A percentile compares a stretch with the other conserved stretches of the same genome.
Evolutionary conservation across 2,329 filamentous ascomycete species (phyloP).

Genomic region (Thermomyces lanuginosus): DNA sequence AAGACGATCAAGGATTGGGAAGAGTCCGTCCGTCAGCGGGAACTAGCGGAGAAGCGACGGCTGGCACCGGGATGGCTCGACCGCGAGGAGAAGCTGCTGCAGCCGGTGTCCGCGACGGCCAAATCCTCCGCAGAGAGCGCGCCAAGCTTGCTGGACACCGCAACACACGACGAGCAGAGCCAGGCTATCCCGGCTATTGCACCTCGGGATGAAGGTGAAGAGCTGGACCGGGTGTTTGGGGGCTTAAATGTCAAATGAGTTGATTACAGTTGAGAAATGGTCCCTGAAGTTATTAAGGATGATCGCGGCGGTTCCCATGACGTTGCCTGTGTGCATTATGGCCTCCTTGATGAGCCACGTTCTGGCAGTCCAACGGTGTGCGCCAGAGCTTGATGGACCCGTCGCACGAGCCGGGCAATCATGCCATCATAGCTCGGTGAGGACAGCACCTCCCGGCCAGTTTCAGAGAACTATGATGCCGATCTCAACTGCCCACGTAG

Average conservation of each 20-base stretch:
- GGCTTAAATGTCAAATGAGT: constrained; percentile 31
- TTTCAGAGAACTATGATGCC: too few species aligned
- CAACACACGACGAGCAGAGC: constrained; percentile 17
- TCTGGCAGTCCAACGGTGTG: too few species aligned
- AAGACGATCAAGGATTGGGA: constrained; percentile 52
- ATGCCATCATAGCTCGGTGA: too few species aligned
- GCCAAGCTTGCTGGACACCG: constrained; percentile 23
- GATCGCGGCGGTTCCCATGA: too few species aligned
- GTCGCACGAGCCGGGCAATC: too few species aligned
- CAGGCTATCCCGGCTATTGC: constrained; percentile 23
- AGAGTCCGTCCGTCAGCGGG: constrained; percentile 40
- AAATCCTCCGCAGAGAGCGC: constrained; percentile 7
- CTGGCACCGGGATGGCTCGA: constrained; percentile 51
- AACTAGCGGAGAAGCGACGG: constrained; percentile 46
- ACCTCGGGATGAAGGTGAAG: constrained; percentile 33
- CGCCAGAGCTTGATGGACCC: too few species aligned
- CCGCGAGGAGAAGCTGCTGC: constrained; percentile 42
- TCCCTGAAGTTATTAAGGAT: too few species aligned
- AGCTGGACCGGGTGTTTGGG: constrained; percentile 39
- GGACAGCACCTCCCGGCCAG: too few species aligned
- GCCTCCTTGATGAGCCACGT: too few species aligned
- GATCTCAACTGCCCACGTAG: too few species aligned
- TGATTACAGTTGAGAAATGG: too few species aligned
- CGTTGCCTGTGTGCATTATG: too few species aligned
- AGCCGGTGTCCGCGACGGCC: constrained; percentile 25